These are phyloP conservation scores for Camelina hispida DNA, from an alignment of 345 rosid species.

Conservation along the genomic window DNA sequence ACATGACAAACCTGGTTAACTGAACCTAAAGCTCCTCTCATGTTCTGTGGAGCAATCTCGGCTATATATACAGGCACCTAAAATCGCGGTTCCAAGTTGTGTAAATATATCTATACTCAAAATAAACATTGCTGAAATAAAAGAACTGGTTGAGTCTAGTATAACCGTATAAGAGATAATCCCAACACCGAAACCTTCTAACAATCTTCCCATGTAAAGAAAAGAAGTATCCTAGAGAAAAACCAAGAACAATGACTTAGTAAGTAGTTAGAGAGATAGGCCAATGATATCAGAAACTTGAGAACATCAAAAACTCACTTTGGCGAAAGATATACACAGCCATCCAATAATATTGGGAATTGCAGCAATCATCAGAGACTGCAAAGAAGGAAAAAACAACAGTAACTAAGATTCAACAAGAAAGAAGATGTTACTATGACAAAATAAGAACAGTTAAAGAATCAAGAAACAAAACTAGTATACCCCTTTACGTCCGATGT, in stretches of 20 bases:
- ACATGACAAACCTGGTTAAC: slow-evolving; percentile 72
- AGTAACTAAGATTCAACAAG: slow-evolving; percentile 18
- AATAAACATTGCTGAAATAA: slow-evolving; percentile 5
- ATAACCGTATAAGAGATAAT: slow-evolving; percentile 92
- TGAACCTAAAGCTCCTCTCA: slow-evolving; percentile 87
- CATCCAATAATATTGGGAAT: slow-evolving; percentile 96
- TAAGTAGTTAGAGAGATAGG: slow-evolving; percentile 5
- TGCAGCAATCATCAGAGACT: slow-evolving; percentile 97
- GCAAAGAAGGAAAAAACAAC: slow-evolving; percentile 31
- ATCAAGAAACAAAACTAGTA: slow-evolving; percentile 7
- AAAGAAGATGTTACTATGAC: neutral
- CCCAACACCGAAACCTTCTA: slow-evolving; percentile 99
- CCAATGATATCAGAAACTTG: slow-evolving; percentile 14
- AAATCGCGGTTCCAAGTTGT: neutral
- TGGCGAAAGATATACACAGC: slow-evolving; percentile 93
- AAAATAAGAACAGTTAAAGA: neutral
- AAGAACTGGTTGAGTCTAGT: slow-evolving; percentile 14
- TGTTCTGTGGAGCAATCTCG: slow-evolving; percentile 85
- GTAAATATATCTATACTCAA: slow-evolving; percentile 1
- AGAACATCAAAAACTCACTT: slow-evolving; percentile 54
- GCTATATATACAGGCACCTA: slow-evolving; percentile 92
- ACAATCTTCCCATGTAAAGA: slow-evolving; percentile 95
- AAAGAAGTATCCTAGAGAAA: slow-evolving; percentile 82
- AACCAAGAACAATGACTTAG: slow-evolving; percentile 26
- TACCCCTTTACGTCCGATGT: slow-evolving; percentile 95